Base-by-base conservation (phyloP, 306 rosid species). In the Quercus ilex region DNA sequence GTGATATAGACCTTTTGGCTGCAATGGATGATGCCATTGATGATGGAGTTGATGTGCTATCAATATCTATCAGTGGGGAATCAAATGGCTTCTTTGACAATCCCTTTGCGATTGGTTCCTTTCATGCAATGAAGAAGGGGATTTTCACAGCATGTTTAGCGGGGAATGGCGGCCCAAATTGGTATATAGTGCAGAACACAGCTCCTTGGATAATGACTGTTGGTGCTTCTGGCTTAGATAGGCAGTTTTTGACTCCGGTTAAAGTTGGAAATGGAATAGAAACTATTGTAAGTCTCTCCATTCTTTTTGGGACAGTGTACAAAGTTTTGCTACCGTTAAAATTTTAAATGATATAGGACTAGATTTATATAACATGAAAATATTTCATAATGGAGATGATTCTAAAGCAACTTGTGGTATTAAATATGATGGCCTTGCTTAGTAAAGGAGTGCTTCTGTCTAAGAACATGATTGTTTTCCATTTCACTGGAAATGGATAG, bases 131-230 rank as follows among this genome's bases (percentile, higher is more conserved):
- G 87, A 80, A 41, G 74, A 87, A 78, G 63, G 91, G 93, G 6
- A 63, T 90, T 57, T 84, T 92, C 68, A 88, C 94, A 33, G 67
- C 96, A 15, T 87, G 91, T 84, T 88, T 93, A 1, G 97, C 87
- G 0, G 93, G 97, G 5, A 92, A 92, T 28, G 13, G 26, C 0
- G 93, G 96, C 46, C 93, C 93, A 41, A 57, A 26, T 25, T 3
- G 71, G 13, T 58, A 15, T 72, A 78, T 86, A 0, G 92, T 91
- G 18, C 82, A 87, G 65, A 93, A 93, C 3, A 86, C 77, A 1
- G 97, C 94, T 18, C 98, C 98, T 6, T 91, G 97, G 98, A 75
- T 91, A 46, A 38, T 90, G 83, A 93, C 98, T 0, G 97, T 91
- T 3, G 97, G 80, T 2, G 98, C 98, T 71, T 71, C 83, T 10